phyloP scores from a whole-genome alignment of 768 basidiomycete genomes.

The Pisolithus tinctorius region DNA sequence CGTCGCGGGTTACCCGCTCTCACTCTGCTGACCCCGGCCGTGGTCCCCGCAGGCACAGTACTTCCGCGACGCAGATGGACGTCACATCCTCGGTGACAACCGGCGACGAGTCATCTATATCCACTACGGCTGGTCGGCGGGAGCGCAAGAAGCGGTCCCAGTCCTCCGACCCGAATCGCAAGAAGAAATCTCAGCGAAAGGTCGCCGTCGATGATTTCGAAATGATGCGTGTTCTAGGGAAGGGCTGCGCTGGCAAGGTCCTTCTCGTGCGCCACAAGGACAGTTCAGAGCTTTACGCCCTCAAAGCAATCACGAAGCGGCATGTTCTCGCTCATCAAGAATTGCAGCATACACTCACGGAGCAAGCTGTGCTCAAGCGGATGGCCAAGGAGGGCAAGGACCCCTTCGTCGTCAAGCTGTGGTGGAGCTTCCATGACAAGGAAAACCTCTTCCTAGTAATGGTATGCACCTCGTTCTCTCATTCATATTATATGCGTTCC shows the following conservation, averaged over 20 bases:
- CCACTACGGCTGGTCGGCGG: constrained; percentile 41
- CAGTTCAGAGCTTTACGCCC: constrained; percentile 70
- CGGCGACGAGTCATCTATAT: constrained; percentile 69
- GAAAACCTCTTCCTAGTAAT: constrained; percentile 97
- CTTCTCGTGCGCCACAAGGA: constrained; percentile 80
- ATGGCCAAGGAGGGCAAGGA: constrained; percentile 87
- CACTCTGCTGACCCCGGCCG: constrained; percentile 73
- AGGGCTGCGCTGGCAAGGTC: constrained; percentile 97
- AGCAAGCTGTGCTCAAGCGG: constrained; percentile 90
- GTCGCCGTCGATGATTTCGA: constrained; percentile 90
- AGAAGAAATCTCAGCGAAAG: constrained; percentile 54
- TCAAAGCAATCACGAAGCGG: constrained; percentile 97
- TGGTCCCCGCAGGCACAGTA: constrained; percentile 52
- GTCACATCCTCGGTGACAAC: constrained; percentile 51
- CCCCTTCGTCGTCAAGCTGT: constrained; percentile 92
- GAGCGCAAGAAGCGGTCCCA: constrained; percentile 50
- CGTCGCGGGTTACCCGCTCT: constrained; percentile 60
- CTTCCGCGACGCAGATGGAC: constrained; percentile 41
- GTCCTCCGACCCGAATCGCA: constrained; percentile 43
- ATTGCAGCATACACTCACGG: constrained; percentile 91
- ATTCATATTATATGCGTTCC: constrained; percentile 1
- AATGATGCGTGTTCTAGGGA: constrained; percentile 93
- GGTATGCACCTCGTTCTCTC: constrained; percentile 38
- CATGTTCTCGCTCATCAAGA: constrained; percentile 97
- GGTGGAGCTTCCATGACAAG: constrained; percentile 98